Evolutionary conservation across 495 filamentous ascomycete species (phyloP), one percentile per base, ranked within the genome.

Genomic region (Neurospora sublineolata): DNA sequence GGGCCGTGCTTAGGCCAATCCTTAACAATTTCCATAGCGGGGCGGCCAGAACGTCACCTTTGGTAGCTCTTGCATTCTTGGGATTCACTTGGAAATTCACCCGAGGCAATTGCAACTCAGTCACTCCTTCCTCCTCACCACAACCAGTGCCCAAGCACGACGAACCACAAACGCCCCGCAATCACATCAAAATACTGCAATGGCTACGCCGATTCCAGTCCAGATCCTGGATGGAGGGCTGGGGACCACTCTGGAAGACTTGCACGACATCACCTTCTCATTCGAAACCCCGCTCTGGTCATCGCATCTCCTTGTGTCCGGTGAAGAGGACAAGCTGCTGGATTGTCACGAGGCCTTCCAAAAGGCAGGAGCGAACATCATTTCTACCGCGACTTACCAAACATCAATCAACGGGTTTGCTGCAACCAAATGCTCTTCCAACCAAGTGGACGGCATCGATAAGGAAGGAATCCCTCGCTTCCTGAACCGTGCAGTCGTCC

Each of bases 381-480:
- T 91, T 20, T 79, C 88, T 23, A 90, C 86, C 27, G 88, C 88
- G 4, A 92, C 89, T 6, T 91, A 92, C 77, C 89, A 92, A 79
- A 81, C 85, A 3, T 87, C 84, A 0, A 73, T 80, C 8, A 82
- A 86, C 16, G 89, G 86, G 0, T 90, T 90, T 72, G 71, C 72
- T 5, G 78, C 78, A 23, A 83, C 82, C 23, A 75, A 36, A 36
- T 36, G 33, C 33, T 36, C 33, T 36, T 36, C 6, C 33, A 36
- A 36, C 33, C 33, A 36, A 36, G 33, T 78, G 1, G 68, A 70
- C 3, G 77, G 78, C 36, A 72, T 82, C 64, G 3, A n/a, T 3
- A 72, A 76, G 14, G 10, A 41, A 36, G 73, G 74, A 16, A 77
- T 80, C 37, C 39, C 69, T 33, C 72, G 67, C 16, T 80, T 77